phyloP scores from a whole-genome alignment of 2,329 filamentous ascomycete species.

The Alternaria rosae region DNA sequence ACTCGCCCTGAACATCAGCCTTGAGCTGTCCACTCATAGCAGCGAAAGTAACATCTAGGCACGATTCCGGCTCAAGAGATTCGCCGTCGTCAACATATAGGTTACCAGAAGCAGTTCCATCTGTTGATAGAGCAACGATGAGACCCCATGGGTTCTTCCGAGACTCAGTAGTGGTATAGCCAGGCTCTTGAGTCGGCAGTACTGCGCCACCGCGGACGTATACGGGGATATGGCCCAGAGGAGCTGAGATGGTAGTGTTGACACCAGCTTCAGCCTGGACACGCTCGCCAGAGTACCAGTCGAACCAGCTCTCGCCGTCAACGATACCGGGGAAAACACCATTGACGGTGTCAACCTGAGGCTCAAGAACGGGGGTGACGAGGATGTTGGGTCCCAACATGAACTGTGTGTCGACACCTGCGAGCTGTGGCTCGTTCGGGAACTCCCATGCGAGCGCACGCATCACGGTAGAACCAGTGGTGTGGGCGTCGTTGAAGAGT shows the following conservation, averaged over 20 bases:
- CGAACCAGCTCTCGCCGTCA: constrained; percentile 72
- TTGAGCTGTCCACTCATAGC: constrained; percentile 56
- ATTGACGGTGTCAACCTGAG: constrained; percentile 66
- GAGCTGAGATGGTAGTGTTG: constrained; percentile 68
- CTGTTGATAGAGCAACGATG: constrained; percentile 65
- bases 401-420: constrained; percentile 74
- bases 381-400: constrained; percentile 71
- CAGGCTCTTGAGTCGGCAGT: constrained; percentile 72
- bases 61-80: constrained; percentile 65
- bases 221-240: constrained; percentile 74
- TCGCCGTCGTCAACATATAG: constrained; percentile 81
- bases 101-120: constrained; percentile 65
- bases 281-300: constrained; percentile 75
- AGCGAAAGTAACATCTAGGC: constrained; percentile 62
- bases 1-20: constrained; percentile 60
- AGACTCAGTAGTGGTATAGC: constrained; percentile 69
- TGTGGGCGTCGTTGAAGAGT: constrained; percentile 71
- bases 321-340: constrained; percentile 74
- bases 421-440: constrained; percentile 72
- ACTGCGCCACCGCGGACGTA: constrained; percentile 73
- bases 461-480: constrained; percentile 73
- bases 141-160: constrained; percentile 72
- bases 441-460: constrained; percentile 78
- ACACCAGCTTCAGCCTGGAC: constrained; percentile 61
- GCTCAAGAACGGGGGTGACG: constrained; percentile 71